phyloP scores from a whole-genome alignment of 2,329 filamentous ascomycete genomes.

The Fusarium falciforme region DNA sequence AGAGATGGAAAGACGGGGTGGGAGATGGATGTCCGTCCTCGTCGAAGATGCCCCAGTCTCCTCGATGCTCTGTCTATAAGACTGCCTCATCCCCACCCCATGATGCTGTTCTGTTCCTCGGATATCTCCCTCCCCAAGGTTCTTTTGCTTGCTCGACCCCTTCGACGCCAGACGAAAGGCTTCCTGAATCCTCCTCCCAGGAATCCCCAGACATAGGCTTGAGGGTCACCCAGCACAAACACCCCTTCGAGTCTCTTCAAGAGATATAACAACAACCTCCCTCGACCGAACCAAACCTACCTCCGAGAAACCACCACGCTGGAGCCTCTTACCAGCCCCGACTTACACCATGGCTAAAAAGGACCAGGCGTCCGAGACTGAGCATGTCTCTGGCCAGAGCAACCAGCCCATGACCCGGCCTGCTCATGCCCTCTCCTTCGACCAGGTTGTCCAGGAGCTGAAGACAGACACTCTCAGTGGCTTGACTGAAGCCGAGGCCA shows the following conservation, averaged over 20 bases:
- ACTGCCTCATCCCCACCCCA: slow-evolving; percentile 33
- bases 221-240: slow-evolving; percentile 9
- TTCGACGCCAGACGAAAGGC: slow-evolving; percentile 37
- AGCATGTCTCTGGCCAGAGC: slow-evolving; percentile 50
- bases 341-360: slow-evolving; percentile 36
- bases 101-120: slow-evolving; percentile 6
- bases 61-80: slow-evolving; percentile 38
- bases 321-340: slow-evolving; percentile 25
- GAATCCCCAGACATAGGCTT: slow-evolving; percentile 37
- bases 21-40: slow-evolving; percentile 31
- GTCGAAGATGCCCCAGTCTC: slow-evolving; percentile 13
- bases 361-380: slow-evolving; percentile 27
- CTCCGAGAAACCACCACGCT: slow-evolving; percentile 19
- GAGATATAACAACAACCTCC: neutral
- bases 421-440: slow-evolving; percentile 65
- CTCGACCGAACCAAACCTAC: slow-evolving; percentile 8
- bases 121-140: slow-evolving; percentile 26
- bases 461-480: slow-evolving; percentile 64
- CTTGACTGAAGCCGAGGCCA: slow-evolving; percentile 63
- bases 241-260: slow-evolving; percentile 9
- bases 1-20: slow-evolving; percentile 15
- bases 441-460: slow-evolving; percentile 64
- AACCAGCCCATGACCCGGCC: slow-evolving; percentile 61
- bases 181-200: slow-evolving; percentile 35
- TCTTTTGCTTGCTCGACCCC: slow-evolving; percentile 27